Percentiles rank a stretch among this genome's conserved stretches.
Evolutionary conservation across 805 yeast genomes (phyloP).

Genomic region (Yamadazyma insecticola): DNA sequence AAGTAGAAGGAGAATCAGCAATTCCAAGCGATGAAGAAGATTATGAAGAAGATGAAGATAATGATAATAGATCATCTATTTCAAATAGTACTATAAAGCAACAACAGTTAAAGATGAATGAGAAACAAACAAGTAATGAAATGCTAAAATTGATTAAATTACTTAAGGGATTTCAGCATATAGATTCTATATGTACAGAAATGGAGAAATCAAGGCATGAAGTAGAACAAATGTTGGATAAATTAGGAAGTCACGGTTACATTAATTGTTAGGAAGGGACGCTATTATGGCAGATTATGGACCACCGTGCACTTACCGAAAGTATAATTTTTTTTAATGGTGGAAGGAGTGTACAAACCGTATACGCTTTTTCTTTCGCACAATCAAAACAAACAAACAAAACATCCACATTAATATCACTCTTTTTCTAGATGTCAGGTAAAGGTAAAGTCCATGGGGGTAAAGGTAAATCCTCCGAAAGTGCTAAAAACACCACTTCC

Average conservation of each 20-base stretch:
- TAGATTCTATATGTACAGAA: slow-evolving; percentile 70
- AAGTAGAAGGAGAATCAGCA: slow-evolving; percentile 6
- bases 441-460: slow-evolving; percentile 94
- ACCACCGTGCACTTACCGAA: not conserved
- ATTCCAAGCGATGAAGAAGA: slow-evolving; percentile 3
- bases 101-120: not conserved
- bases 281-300: not conserved
- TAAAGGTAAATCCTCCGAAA: slow-evolving; percentile 82
- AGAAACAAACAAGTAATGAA: slow-evolving; percentile 18
- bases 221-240: slow-evolving; percentile 44
- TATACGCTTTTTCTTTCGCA: too few relatives aligned
- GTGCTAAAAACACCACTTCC: slow-evolving; percentile 71
- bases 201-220: slow-evolving; percentile 52
- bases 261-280: slow-evolving; percentile 24
- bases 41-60: slow-evolving; percentile 3
- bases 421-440: slow-evolving; percentile 54
- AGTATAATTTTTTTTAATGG: not conserved
- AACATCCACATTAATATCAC: slow-evolving; percentile 1
- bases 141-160: slow-evolving; percentile 38
- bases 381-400: slow-evolving; percentile 10
- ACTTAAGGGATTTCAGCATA: slow-evolving; percentile 47
- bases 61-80: slow-evolving; percentile 2
- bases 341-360: not conserved
- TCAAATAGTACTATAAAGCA: not conserved
- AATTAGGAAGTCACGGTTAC: slow-evolving; percentile 31